Evolutionary conservation across 2,329 filamentous ascomycete genomes (phyloP).

Genomic region (Fusarium mangiferae): DNA sequence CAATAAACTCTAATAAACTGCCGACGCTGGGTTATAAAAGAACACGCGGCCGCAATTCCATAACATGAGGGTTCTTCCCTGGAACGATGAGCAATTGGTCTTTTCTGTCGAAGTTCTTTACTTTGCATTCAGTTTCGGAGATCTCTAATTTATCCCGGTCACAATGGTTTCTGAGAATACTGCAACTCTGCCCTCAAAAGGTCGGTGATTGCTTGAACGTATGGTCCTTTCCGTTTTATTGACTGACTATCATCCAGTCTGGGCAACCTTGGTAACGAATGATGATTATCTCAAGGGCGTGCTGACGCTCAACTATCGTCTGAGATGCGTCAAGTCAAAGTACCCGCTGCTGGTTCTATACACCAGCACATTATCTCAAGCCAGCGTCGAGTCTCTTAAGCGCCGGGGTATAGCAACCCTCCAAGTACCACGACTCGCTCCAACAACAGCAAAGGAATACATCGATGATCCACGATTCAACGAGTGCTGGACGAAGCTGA

Average conservation of each 20-base stretch:
- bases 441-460: not conserved
- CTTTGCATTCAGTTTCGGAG: not conserved
- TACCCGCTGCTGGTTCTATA: conserved; percentile 2
- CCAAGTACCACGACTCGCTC: not conserved
- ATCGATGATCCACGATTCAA: not conserved
- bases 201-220: not conserved
- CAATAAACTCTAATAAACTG: not conserved
- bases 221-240: no score
- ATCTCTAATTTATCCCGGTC: not conserved
- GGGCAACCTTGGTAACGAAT: conserved; percentile 24
- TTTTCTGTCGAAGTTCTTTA: not conserved
- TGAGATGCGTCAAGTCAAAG: conserved; percentile 5
- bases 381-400: not conserved
- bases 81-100: no score
- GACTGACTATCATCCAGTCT: not conserved
- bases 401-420: not conserved
- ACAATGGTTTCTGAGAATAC: not conserved
- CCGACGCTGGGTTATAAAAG: not conserved
- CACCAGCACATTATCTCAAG: not conserved
- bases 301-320: conserved; percentile 7
- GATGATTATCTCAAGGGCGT: conserved; percentile 17
- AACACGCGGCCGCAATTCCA: not conserved
- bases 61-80: not conserved
- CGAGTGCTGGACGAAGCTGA: not conserved
- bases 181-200: not conserved